Percentiles rank a stretch among this genome's conserved stretches.
Conservation (phyloP, 768 basidiomycete genomes). For the Auriscalpium orientale region DNA sequence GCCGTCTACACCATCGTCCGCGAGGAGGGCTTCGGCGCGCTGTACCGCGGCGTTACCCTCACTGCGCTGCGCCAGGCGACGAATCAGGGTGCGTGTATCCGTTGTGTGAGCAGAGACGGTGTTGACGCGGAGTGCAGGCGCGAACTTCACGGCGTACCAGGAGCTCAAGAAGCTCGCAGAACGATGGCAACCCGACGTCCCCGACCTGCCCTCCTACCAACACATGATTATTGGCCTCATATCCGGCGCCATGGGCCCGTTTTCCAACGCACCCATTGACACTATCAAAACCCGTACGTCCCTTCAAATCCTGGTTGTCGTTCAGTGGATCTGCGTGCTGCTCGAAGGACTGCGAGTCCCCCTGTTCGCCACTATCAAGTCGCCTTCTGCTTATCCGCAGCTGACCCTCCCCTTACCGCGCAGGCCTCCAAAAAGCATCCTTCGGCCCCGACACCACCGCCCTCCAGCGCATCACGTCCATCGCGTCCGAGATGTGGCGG, state of each 20-base stretch:
- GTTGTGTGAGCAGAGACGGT: not conserved
- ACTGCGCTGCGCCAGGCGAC: slow-evolving; percentile 96
- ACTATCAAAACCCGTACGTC: slow-evolving; percentile 88
- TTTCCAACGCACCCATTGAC: slow-evolving; percentile 94
- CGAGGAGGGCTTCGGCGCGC: slow-evolving; percentile 78
- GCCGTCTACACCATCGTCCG: slow-evolving; percentile 90
- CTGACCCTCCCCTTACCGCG: not conserved
- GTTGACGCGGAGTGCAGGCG: slow-evolving; percentile 40
- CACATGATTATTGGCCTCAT: slow-evolving; percentile 93
- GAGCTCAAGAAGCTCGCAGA: slow-evolving; percentile 86
- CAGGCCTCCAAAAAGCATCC: slow-evolving; percentile 81
- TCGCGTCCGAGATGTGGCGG: slow-evolving; percentile 90
- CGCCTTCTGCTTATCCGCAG: too few relatives aligned
- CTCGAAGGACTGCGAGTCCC: too few relatives aligned
- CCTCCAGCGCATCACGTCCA: slow-evolving; percentile 67
- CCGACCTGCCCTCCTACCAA: slow-evolving; percentile 87
- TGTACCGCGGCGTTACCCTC: slow-evolving; percentile 90
- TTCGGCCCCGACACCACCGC: slow-evolving; percentile 70
- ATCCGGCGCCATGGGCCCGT: slow-evolving; percentile 96
- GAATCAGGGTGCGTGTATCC: slow-evolving; percentile 66
- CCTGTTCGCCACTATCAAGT: too few relatives aligned
- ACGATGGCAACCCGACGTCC: slow-evolving; percentile 66
- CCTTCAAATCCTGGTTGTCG: not conserved
- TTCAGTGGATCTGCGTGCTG: not conserved
- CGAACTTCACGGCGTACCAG: slow-evolving; percentile 97